Evolutionary conservation across 1,139 yeast species (phyloP).

Genomic region (Hyphopichia burtonii): DNA sequence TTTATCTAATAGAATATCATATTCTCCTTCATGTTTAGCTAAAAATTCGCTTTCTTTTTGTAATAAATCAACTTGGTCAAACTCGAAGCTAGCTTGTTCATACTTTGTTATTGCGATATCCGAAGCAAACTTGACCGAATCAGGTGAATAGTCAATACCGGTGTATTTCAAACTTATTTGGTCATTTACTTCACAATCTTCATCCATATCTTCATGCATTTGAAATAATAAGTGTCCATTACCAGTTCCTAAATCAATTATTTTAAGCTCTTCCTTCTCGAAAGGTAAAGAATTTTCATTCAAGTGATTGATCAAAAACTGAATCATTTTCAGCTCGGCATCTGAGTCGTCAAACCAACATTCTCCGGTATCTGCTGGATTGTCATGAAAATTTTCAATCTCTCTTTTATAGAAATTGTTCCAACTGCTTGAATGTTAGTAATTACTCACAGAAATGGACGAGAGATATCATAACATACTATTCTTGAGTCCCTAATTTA

Average conservation of each 20-base stretch:
- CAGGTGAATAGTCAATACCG: conserved; percentile 86
- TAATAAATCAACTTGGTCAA: conserved; percentile 49
- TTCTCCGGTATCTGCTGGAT: conserved; percentile 87
- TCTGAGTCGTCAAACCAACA: conserved; percentile 94
- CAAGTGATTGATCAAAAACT: conserved; percentile 47
- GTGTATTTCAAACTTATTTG: conserved; percentile 28
- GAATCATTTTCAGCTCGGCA: conserved; percentile 81
- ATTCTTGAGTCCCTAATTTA: conserved; percentile 73
- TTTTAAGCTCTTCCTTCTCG: conserved; percentile 30
- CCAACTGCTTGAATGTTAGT: too few species aligned
- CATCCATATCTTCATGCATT: conserved; percentile 51
- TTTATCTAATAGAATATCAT: conserved; percentile 81
- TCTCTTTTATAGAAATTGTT: conserved; percentile 80
- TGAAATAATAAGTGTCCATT: conserved; percentile 86
- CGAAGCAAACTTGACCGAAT: conserved; percentile 71
- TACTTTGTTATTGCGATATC: conserved; percentile 49
- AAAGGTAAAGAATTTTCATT: conserved; percentile 23
- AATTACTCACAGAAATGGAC: too few species aligned
- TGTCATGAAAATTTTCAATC: conserved; percentile 62
- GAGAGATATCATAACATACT: too few species aligned
- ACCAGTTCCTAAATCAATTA: conserved; percentile 91
- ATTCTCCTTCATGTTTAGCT: conserved; percentile 32
- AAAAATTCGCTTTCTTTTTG: conserved; percentile 32
- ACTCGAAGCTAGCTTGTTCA: conserved; percentile 32
- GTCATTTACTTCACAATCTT: conserved; percentile 37